Conservation (phyloP, 2,329 filamentous ascomycete genomes). For the Blastomyces parvus region DNA sequence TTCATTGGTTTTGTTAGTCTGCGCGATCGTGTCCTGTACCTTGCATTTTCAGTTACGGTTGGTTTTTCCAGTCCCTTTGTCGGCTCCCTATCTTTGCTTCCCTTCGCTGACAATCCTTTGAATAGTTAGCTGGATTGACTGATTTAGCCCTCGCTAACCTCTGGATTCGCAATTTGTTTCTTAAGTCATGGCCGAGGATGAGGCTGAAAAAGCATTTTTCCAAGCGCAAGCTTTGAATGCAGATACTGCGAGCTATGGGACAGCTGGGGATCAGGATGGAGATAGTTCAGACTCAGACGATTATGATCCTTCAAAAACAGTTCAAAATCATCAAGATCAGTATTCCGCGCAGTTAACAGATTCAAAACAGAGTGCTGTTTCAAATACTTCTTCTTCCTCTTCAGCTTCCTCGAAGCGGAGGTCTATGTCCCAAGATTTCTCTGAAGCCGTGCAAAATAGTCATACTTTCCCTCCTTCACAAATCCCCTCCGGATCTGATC, state of each 20-base stretch:
- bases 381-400: slow-evolving; percentile 23
- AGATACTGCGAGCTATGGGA: slow-evolving; percentile 30
- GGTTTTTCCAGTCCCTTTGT: neutral
- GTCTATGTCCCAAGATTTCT: slow-evolving; percentile 21
- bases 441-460: slow-evolving; percentile 24
- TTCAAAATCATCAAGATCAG: slow-evolving; percentile 35
- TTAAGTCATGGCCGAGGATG: slow-evolving; percentile 43
- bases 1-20: neutral
- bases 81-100: neutral
- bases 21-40: neutral
- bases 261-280: slow-evolving; percentile 42
- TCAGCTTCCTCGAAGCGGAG: slow-evolving; percentile 19
- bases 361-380: slow-evolving; percentile 21
- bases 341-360: slow-evolving; percentile 28
- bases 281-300: slow-evolving; percentile 49
- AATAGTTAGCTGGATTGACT: neutral
- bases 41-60: neutral
- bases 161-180: neutral
- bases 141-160: neutral
- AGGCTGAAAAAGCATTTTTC: slow-evolving; percentile 46
- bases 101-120: neutral
- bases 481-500: slow-evolving; percentile 26
- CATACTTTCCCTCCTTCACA: slow-evolving; percentile 24
- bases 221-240: slow-evolving; percentile 40
- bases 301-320: slow-evolving; percentile 44